phyloP scores from a whole-genome alignment of 495 filamentous ascomycete genomes.

The Aspergillus nanangensis region DNA sequence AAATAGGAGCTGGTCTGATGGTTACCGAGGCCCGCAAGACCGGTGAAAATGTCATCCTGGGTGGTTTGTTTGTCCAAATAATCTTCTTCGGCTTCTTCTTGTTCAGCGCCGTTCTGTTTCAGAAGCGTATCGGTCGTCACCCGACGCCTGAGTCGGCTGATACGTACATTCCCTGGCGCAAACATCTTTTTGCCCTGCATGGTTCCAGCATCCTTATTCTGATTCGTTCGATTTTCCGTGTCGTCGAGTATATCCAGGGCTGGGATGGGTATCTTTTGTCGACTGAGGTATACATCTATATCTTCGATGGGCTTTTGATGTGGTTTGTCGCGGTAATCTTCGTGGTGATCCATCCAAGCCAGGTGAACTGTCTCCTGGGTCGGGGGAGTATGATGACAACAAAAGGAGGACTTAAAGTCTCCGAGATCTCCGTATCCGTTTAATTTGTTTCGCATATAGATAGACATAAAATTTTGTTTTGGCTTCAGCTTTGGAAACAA shows the following conservation, averaged over 20 bases:
- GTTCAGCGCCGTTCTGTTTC: slow-evolving; percentile 37
- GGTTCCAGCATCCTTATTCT: slow-evolving; percentile 49
- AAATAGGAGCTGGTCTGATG: slow-evolving; percentile 28
- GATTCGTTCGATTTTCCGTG: slow-evolving; percentile 56
- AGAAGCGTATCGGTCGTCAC: slow-evolving; percentile 21
- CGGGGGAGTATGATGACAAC: slow-evolving; percentile 13
- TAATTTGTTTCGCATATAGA: neutral
- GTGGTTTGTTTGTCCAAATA: slow-evolving; percentile 45
- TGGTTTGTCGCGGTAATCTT: slow-evolving; percentile 48
- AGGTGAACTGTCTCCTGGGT: slow-evolving; percentile 22
- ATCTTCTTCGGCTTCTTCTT: slow-evolving; percentile 51
- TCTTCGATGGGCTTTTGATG: slow-evolving; percentile 61
- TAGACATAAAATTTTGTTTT: neutral
- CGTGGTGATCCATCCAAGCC: slow-evolving; percentile 27
- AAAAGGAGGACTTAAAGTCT: slow-evolving; percentile 17
- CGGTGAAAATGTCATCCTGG: slow-evolving; percentile 37
- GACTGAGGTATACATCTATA: slow-evolving; percentile 58
- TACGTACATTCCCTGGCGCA: slow-evolving; percentile 41
- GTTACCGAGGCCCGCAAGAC: slow-evolving; percentile 8
- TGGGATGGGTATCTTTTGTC: slow-evolving; percentile 43
- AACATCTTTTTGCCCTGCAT: slow-evolving; percentile 50
- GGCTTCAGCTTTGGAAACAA: neutral
- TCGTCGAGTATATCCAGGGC: slow-evolving; percentile 59
- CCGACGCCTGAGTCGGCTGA: slow-evolving; percentile 16
- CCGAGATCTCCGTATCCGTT: slow-evolving; percentile 4